Percentiles rank a stretch among this genome's conserved stretches.
Conservation (phyloP, 1,139 yeast genomes). For the Meyerozyma sp. region DNA sequence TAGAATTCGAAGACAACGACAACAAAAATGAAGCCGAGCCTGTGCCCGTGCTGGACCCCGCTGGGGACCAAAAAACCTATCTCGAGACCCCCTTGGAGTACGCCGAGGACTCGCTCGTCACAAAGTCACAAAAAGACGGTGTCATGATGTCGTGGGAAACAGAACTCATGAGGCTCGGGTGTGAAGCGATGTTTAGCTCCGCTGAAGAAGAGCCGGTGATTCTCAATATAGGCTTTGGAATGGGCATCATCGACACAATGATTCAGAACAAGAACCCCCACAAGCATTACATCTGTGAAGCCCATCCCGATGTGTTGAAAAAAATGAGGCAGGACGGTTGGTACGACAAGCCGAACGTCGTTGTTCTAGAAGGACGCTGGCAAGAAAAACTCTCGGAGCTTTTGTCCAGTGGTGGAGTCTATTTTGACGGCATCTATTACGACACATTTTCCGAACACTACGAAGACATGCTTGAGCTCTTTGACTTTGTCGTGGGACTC, state of each 20-base stretch:
- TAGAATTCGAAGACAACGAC: no score
- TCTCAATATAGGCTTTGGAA: constrained; percentile 88
- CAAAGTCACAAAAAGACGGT: constrained; percentile 74
- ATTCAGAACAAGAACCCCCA: constrained; percentile 59
- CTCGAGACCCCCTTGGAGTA: constrained; percentile 65
- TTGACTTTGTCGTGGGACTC: constrained; percentile 76
- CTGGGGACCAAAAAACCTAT: constrained; percentile 61
- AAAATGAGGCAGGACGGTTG: constrained; percentile 76
- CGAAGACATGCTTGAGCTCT: constrained; percentile 78
- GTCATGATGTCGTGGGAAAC: constrained; percentile 99
- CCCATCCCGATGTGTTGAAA: constrained; percentile 83
- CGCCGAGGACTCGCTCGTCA: constrained; percentile 64
- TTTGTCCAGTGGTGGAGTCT: constrained; percentile 56
- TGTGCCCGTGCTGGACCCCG: constrained; percentile 15
- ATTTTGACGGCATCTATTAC: constrained; percentile 86
- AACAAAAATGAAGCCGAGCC: constrained; percentile 8
- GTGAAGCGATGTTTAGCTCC: constrained; percentile 57
- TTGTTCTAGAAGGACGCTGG: constrained; percentile 84
- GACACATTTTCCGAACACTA: constrained; percentile 91
- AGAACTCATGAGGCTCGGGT: constrained; percentile 73
- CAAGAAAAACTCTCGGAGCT: constrained; percentile 70
- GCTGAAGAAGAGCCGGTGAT: constrained; percentile 32
- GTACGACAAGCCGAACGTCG: constrained; percentile 71
- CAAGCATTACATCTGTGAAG: constrained; percentile 85
- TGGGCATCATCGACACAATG: constrained; percentile 89